phyloP scores from a whole-genome alignment of 768 basidiomycete species.

The Lentinula sp. region DNA sequence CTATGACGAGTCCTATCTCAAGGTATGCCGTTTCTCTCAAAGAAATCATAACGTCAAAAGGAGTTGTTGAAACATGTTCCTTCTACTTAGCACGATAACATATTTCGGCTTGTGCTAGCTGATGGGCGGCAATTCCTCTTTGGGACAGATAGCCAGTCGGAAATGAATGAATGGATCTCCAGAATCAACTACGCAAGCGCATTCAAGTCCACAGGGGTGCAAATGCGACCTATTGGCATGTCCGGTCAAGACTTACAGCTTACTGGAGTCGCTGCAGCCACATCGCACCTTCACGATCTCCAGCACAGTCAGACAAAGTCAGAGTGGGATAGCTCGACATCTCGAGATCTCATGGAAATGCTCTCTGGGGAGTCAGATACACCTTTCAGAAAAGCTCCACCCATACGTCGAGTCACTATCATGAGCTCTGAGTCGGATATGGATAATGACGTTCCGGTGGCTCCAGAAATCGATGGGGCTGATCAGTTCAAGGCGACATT shows the following conservation, averaged over 20 bases:
- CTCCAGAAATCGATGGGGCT: constrained; percentile 52
- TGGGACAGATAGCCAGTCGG: constrained; percentile 59
- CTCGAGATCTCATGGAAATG: constrained; percentile 36
- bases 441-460: constrained; percentile 38
- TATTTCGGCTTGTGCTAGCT: constrained; percentile 72
- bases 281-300: constrained; percentile 73
- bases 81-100: constrained; percentile 56
- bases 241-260: constrained; percentile 65
- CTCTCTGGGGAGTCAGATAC: constrained; percentile 23
- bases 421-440: constrained; percentile 22
- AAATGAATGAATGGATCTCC: constrained; percentile 87
- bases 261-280: constrained; percentile 81
- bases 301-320: constrained; percentile 28
- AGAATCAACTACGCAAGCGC: constrained; percentile 91
- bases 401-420: constrained; percentile 23
- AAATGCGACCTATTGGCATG: constrained; percentile 73
- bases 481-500: constrained; percentile 79
- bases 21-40: constrained; percentile 39
- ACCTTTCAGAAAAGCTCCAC: constrained; percentile 14
- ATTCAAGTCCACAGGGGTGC: constrained; percentile 80
- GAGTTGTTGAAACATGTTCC: background rate
- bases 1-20: constrained; percentile 69
- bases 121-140: constrained; percentile 80
- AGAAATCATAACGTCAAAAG: background rate
- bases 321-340: constrained; percentile 39